Evolutionary conservation across 2,329 filamentous ascomycete species (phyloP).

Genomic region (Stagonosporopsis cucurbitacearum): DNA sequence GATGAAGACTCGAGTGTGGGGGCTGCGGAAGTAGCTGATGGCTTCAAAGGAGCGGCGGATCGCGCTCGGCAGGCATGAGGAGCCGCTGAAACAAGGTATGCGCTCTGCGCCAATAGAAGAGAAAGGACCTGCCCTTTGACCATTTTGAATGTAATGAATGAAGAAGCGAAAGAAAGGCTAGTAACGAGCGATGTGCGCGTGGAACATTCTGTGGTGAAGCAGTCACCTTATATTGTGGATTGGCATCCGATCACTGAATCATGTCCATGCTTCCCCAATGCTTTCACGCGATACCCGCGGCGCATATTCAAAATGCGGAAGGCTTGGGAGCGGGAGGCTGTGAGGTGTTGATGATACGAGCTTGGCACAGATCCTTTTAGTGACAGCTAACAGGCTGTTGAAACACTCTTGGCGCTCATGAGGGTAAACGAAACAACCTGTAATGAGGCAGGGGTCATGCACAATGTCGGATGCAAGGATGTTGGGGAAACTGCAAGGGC

Average conservation of each 20-base stretch:
- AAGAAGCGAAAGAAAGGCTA: background rate
- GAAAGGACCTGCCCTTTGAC: constrained; percentile 7
- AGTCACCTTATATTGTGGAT: background rate
- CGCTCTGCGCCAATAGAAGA: constrained; percentile 9
- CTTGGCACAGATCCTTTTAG: constrained; percentile 6
- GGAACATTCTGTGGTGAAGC: background rate
- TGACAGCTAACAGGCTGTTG: constrained; percentile 6
- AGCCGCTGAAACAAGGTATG: constrained; percentile 2
- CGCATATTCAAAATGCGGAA: background rate
- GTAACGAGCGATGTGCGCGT: background rate
- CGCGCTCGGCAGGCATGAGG: background rate
- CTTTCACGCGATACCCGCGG: background rate
- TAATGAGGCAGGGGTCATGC: constrained; percentile 1
- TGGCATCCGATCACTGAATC: background rate
- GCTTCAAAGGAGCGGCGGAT: background rate
- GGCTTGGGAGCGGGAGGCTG: background rate
- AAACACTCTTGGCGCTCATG: constrained; percentile 5
- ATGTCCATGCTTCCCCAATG: background rate
- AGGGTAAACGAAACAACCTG: constrained; percentile 1
- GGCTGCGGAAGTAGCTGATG: background rate
- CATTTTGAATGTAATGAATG: constrained; percentile 12
- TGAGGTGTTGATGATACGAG: background rate
- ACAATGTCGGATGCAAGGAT: background rate
- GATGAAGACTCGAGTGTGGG: background rate
- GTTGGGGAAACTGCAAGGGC: background rate